A percentile compares a stretch with the other conserved stretches of the same genome.
These are phyloP conservation scores for Pezicula radicicola DNA, from an alignment of 2,329 filamentous ascomycete genomes.

Conservation along the genomic window DNA sequence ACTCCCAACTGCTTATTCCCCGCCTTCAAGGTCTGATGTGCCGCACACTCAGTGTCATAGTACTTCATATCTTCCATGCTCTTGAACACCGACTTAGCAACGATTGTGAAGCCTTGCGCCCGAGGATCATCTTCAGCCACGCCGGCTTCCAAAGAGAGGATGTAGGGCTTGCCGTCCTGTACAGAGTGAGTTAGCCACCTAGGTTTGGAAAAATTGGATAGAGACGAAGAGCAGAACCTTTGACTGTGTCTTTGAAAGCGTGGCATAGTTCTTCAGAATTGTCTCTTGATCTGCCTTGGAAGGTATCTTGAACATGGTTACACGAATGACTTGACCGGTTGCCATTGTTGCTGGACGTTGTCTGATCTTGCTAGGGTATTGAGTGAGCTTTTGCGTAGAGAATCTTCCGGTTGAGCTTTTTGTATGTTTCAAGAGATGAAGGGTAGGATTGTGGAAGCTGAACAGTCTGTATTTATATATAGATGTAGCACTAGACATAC, in stretches of 20 bases:
- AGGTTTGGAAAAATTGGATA: background rate
- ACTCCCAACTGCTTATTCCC: background rate
- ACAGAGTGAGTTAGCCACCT: background rate
- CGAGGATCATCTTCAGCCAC: constrained; percentile 44
- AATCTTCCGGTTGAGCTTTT: too few relatives aligned
- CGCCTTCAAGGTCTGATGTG: constrained; percentile 45
- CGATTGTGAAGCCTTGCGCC: constrained; percentile 51
- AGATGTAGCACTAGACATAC: too few relatives aligned
- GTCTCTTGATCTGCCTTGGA: constrained; percentile 39
- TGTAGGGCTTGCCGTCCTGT: constrained; percentile 55
- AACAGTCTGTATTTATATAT: too few relatives aligned
- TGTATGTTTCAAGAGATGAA: too few relatives aligned
- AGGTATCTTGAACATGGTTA: constrained; percentile 53
- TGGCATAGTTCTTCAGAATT: constrained; percentile 43
- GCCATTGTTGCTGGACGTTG: background rate
- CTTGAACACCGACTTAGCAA: constrained; percentile 48
- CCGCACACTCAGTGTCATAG: constrained; percentile 52
- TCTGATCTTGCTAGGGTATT: too few relatives aligned
- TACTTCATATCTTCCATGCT: constrained; percentile 55
- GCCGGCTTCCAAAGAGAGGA: constrained; percentile 43
- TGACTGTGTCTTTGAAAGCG: constrained; percentile 37
- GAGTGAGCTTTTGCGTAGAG: too few relatives aligned
- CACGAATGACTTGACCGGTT: constrained; percentile 38
- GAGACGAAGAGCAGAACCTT: constrained; percentile 33
- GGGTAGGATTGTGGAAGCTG: too few relatives aligned